Evolutionary conservation across 164 flowering plant genomes (phyloP).

Genomic region (Vitis cinerea): DNA sequence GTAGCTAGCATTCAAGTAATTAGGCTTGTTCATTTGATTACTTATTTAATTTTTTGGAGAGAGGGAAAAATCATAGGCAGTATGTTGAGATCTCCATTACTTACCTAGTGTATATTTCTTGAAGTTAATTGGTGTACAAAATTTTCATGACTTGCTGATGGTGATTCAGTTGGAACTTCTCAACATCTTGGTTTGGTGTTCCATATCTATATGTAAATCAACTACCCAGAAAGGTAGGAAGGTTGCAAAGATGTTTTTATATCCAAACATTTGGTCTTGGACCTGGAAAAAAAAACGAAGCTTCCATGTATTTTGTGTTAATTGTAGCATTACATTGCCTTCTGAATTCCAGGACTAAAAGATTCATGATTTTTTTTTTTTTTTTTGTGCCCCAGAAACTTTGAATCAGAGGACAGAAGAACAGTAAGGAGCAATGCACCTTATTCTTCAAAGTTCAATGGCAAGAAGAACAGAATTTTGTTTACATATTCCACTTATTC

Average conservation of each 20-base stretch:
- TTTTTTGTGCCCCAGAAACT: slow-evolving; percentile 24
- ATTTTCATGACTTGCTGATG: no score
- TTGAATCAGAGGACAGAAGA: slow-evolving; percentile 13
- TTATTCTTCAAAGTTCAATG: slow-evolving; percentile 13
- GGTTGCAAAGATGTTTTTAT: neutral
- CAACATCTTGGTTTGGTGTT: no score
- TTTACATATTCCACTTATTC: slow-evolving; percentile 7
- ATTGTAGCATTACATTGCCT: neutral
- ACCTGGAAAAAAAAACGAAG: neutral
- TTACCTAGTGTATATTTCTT: no score
- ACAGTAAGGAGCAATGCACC: neutral
- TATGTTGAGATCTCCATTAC: no score
- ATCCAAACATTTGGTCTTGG: neutral
- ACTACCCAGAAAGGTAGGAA: no score
- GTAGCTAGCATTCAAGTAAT: no score
- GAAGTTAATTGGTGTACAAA: no score
- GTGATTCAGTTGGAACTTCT: no score
- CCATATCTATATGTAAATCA: no score
- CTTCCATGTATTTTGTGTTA: neutral
- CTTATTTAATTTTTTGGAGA: no score
- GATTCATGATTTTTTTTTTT: neutral
- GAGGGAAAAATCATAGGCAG: no score
- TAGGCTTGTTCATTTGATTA: no score
- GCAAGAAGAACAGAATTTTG: slow-evolving; percentile 20
- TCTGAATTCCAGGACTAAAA: neutral